These are phyloP conservation scores for Hibiscus mutabilis DNA, from an alignment of 345 rosid species.

Conservation along the genomic window DNA sequence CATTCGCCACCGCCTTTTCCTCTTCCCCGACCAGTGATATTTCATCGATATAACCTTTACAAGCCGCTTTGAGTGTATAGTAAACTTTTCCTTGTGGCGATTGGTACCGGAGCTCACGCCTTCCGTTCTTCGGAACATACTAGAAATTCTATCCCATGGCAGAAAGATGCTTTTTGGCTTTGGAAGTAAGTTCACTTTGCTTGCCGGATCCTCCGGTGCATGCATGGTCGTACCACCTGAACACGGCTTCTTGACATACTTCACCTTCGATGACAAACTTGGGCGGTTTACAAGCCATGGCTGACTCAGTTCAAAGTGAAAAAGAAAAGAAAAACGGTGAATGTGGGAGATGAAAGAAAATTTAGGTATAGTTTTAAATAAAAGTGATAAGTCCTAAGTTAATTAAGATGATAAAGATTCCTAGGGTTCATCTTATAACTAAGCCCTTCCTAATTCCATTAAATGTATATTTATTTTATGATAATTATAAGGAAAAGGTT, in stretches of 20 bases:
- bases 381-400: no score
- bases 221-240: background rate
- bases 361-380: no score
- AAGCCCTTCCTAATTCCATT: no score
- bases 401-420: no score
- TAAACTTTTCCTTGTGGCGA: slow-evolving; percentile 10
- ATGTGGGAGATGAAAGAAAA: no score
- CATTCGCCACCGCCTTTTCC: background rate
- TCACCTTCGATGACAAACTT: background rate
- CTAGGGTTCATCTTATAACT: no score
- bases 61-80: slow-evolving; percentile 18
- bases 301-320: no score
- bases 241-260: background rate
- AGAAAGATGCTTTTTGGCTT: slow-evolving; percentile 19
- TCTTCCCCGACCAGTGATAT: background rate
- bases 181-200: background rate
- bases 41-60: slow-evolving; percentile 2
- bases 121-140: background rate
- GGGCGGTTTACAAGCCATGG: background rate
- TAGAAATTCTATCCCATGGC: slow-evolving; percentile 17
- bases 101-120: slow-evolving; percentile 9
- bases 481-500: no score
- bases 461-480: no score
- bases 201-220: background rate
- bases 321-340: no score